Evolutionary conservation across 164 flowering plant species (phyloP).

Genomic region (Cinnamomum micranthum): DNA sequence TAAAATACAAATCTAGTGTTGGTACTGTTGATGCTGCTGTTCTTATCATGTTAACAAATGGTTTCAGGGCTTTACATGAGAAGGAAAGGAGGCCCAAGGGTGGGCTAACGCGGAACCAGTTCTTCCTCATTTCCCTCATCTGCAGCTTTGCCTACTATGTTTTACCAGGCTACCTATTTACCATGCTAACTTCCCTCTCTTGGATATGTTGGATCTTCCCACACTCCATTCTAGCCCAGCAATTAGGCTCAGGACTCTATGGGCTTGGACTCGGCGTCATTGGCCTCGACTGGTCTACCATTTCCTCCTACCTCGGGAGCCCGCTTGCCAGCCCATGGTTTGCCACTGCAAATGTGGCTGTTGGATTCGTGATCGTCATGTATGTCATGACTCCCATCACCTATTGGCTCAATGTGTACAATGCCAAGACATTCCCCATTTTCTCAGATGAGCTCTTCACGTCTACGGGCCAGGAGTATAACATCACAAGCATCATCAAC

Average conservation of each 20-base stretch:
- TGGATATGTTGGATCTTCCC: conserved; percentile 81
- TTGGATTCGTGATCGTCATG: conserved; percentile 54
- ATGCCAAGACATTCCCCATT: conserved; percentile 71
- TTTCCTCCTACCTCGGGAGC: conserved; percentile 71
- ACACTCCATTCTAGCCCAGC: conserved; percentile 54
- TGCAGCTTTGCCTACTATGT: conserved; percentile 81
- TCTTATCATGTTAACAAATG: background rate
- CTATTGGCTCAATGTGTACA: conserved; percentile 66
- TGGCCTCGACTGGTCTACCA: conserved; percentile 81
- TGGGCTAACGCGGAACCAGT: conserved; percentile 56
- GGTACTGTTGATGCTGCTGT: background rate
- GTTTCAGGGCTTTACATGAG: conserved; percentile 75
- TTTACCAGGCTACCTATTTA: conserved; percentile 78
- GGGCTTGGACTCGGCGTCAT: conserved; percentile 68
- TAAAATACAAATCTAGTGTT: background rate
- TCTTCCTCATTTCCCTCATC: conserved; percentile 61
- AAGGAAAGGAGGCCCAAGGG: conserved; percentile 58
- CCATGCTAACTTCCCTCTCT: conserved; percentile 70
- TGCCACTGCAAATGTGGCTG: conserved; percentile 81
- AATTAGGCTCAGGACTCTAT: conserved; percentile 70
- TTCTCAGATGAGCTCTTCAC: conserved; percentile 56
- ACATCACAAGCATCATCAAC: conserved; percentile 51
- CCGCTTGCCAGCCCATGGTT: conserved; percentile 93
- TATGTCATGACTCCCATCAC: conserved; percentile 57
- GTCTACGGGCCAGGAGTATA: conserved; percentile 42